Evolutionary conservation across 805 yeast genomes (phyloP).

Genomic region (Myxozyma neglecta): DNA sequence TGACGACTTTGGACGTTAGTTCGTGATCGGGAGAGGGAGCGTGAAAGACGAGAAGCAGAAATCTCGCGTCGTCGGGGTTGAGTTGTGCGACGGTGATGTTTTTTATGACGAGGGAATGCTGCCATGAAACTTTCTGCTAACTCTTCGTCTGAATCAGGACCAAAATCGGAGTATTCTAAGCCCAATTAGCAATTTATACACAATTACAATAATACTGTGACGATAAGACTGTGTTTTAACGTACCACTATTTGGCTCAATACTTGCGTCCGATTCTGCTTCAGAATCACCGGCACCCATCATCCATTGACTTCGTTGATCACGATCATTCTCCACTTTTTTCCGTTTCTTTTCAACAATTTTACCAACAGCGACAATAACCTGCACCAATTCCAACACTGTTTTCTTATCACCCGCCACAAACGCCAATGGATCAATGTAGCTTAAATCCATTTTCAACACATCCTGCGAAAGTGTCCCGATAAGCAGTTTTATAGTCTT

Average conservation of each 20-base stretch:
- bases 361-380: constrained; percentile 20
- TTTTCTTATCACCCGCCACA: constrained; percentile 8
- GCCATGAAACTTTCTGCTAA: not conserved
- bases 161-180: constrained; percentile 1
- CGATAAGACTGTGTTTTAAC: not conserved
- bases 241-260: constrained; percentile 22
- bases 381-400: constrained; percentile 11
- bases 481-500: constrained; percentile 18
- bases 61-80: not conserved
- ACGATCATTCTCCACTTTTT: not conserved
- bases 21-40: not conserved
- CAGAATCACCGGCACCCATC: not conserved
- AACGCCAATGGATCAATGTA: constrained; percentile 24
- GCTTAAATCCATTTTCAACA: constrained; percentile 18
- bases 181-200: not conserved
- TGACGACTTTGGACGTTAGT: not conserved
- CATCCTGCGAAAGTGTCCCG: constrained; percentile 22
- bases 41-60: not conserved
- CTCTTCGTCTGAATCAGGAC: constrained; percentile 7
- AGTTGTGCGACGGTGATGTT: not conserved
- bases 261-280: constrained; percentile 7
- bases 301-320: not conserved
- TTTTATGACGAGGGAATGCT: not conserved
- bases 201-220: not conserved
- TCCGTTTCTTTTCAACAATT: constrained; percentile 5